Evolutionary conservation across 352 stramenopile genomes (phyloP), one percentile per base, ranked within the genome.

Genomic region (Phytophthora rubi): DNA sequence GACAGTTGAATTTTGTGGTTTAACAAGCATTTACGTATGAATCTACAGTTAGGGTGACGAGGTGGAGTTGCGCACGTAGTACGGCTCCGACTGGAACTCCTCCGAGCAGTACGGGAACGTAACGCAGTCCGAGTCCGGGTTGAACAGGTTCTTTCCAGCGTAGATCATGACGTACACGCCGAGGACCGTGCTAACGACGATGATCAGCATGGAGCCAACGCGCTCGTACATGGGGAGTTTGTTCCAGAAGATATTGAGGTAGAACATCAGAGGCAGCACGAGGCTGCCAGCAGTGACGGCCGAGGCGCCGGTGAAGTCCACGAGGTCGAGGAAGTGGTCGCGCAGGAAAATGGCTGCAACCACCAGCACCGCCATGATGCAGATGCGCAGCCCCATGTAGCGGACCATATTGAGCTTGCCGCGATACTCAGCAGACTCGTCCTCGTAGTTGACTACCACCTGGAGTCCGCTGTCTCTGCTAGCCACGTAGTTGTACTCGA

Each of bases 51-150:
- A 75, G 37, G 42, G 47, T 5, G 68, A 69, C 21, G 48, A 61
- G 12, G 72, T 76, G 45, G 60, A 45, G 65, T 71, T 77, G 12
- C 65, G 48, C 49, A 81, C 70, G 52, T 81, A 89, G 65, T 87
- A 91, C 57, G 74, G 57, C 26, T 80, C 64, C 15, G 65, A 64
- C 65, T 89, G 76, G 61, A 76, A 77, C 68, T 79, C 70, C 2
- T 65, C 71, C 18, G 80, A 49, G 69, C 83, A 91, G 68, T 86
- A 91, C 30, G 77, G 80, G 65, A 91, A 91, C 13, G 76, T 82
- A 10, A 33, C 26, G 6, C 18, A 53, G 60, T 69, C 65, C 13
- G 57, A 53, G 44, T 77, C 72, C 28, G 71, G 71, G 18, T 65
- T 77, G 56, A 82, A 80, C 16, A 82, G 53, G 59, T 79, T 82